phyloP scores from a whole-genome alignment of 768 basidiomycete species.

The Termitomyces sp. region DNA sequence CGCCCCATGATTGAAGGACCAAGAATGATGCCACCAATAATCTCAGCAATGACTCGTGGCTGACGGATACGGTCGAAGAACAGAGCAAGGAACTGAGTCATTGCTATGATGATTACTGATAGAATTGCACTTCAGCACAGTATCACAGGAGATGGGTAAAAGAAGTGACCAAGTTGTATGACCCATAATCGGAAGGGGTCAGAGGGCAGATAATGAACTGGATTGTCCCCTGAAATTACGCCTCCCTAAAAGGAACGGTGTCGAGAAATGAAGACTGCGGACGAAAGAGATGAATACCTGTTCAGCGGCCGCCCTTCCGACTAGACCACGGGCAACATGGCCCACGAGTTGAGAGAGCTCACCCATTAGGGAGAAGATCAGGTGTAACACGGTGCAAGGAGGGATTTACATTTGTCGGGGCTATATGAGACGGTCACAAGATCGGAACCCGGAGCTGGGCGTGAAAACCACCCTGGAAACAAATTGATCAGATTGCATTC shows the following conservation, averaged over 20 bases:
- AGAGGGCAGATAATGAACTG: constrained; percentile 49
- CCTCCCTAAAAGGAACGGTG: constrained; percentile 60
- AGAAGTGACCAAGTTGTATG: constrained; percentile 62
- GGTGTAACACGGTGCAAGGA: background rate
- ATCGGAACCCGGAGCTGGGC: constrained; percentile 6
- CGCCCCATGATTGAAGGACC: constrained; percentile 77
- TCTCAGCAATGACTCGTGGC: constrained; percentile 91
- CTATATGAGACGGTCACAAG: constrained; percentile 4
- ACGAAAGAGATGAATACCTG: constrained; percentile 31
- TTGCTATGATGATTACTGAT: constrained; percentile 73
- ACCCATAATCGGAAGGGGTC: constrained; percentile 79
- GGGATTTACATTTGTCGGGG: background rate
- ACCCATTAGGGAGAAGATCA: constrained; percentile 36
- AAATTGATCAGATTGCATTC: constrained; percentile 3
- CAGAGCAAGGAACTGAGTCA: constrained; percentile 72
- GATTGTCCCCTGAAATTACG: constrained; percentile 75
- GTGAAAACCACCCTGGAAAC: constrained; percentile 4
- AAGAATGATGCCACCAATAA: constrained; percentile 85
- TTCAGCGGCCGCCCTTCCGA: constrained; percentile 45
- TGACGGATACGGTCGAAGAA: constrained; percentile 70
- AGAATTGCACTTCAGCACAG: constrained; percentile 3
- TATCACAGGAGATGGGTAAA: background rate
- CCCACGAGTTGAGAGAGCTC: constrained; percentile 36
- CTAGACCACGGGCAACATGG: constrained; percentile 24
- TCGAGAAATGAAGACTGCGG: background rate